Base-by-base conservation (phyloP, 75 land plant genomes). In the Sequoia sempervirens region DNA sequence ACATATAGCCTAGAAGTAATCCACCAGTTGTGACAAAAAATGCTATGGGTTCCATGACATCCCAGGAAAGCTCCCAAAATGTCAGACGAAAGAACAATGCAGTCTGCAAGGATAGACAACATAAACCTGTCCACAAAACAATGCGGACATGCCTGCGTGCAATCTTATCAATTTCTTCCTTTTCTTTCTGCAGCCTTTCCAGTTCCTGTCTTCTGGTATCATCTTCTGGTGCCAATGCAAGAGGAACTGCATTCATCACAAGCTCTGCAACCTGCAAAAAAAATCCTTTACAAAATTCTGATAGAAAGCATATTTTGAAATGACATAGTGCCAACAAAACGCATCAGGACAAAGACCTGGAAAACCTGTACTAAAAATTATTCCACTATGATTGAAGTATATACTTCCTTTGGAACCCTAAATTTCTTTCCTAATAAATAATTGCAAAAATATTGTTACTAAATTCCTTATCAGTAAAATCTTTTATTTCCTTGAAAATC, bases 21-120 rank as follows among this genome's bases (percentile, higher is more conserved):
- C 89, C 89, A 80, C 86, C 80, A 1, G 91, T 85, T 26, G 95
- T 92, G 58, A 85, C 82, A 83, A 94, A 94, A 83, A 92, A 94
- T 17, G 95, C 95, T 40, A 94, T 86, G 50, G 95, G 95, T 84
- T 92, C 95, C 95, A 94, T 92, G 1, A 94, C 94, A 85, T 92
- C 94, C 95, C 95, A 94, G 43, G 95, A 94, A 61, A 94, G 84
- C 84, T 94, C 95, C 95, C 95, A 94, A 83, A 89, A 94, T 47
- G 95, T 94, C 41, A 94, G 84, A n/a, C 95, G 87, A 82, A 92
- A 89, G 81, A 92, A 93, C 34, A 91, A 58, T 7, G 83, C 82
- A 53, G 87, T 87, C 56, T 85, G 88, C 17, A 85, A 0, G 11
- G 89, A 50, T 30, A 91, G 81, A 13, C 73, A 78, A 2, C 85